Percentiles rank a stretch among this genome's conserved stretches.
Conservation (phyloP, 2,329 filamentous ascomycete genomes). For the Neofusicoccum umdonicola region DNA sequence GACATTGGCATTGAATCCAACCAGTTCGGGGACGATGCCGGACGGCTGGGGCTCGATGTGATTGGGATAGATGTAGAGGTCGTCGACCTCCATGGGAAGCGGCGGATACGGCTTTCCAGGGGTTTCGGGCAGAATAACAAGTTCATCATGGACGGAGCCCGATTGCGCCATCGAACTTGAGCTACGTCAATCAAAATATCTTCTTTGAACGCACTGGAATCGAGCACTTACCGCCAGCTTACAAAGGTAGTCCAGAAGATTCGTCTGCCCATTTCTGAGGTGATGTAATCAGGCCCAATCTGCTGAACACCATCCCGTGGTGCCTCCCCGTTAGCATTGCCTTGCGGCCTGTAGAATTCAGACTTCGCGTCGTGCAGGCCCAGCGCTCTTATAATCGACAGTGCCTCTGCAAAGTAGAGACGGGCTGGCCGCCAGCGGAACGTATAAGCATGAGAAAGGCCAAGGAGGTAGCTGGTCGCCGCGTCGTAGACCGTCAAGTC, state of each 20-base stretch:
- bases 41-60: conserved; percentile 69
- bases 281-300: conserved; percentile 35
- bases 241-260: conserved; percentile 83
- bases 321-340: background rate
- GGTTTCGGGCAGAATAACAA: conserved; percentile 74
- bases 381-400: conserved; percentile 67
- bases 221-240: conserved; percentile 56
- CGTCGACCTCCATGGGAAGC: conserved; percentile 77
- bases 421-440: conserved; percentile 66
- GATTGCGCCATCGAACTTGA: conserved; percentile 72
- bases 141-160: conserved; percentile 67
- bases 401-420: conserved; percentile 69
- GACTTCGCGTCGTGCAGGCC: conserved; percentile 60
- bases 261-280: conserved; percentile 54
- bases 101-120: conserved; percentile 74
- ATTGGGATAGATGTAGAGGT: conserved; percentile 72
- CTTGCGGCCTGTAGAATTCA: conserved; percentile 12
- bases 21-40: conserved; percentile 66
- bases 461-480: conserved; percentile 74
- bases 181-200: conserved; percentile 5
- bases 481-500: conserved; percentile 61
- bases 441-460: conserved; percentile 64
- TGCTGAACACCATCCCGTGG: background rate
- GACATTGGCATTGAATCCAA: conserved; percentile 78
- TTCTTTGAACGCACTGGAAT: background rate